A percentile compares a stretch with the other conserved stretches of the same genome.
These are phyloP conservation scores for Sequoiadendron giganteum DNA, from an alignment of 75 land plant genomes.

Conservation along the genomic window DNA sequence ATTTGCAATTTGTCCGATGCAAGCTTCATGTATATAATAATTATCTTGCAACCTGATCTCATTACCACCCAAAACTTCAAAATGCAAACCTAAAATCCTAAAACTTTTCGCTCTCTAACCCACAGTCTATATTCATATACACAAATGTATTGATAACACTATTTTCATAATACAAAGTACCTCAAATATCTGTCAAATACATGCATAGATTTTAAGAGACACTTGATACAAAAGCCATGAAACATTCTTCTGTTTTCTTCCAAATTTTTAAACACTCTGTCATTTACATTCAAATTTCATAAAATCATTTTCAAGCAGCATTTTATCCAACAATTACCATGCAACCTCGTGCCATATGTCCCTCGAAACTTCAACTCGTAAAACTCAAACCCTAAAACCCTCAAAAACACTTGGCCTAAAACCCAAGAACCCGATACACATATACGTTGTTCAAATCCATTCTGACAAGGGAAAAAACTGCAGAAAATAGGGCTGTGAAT, in stretches of 20 bases:
- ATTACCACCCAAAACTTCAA: too few species aligned
- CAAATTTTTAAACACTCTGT: background rate
- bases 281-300: background rate
- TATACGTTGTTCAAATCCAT: background rate
- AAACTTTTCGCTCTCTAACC: too few species aligned
- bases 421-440: background rate
- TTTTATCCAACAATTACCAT: background rate
- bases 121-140: too few species aligned
- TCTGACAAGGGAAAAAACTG: too few species aligned
- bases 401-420: background rate
- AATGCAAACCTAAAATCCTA: too few species aligned
- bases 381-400: background rate
- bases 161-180: background rate
- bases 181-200: too few species aligned
- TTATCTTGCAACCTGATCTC: too few species aligned
- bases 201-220: background rate
- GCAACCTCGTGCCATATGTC: background rate
- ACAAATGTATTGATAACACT: background rate
- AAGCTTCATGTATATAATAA: too few species aligned
- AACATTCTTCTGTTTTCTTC: background rate
- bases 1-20: too few species aligned
- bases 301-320: background rate
- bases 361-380: background rate
- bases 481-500: background rate
- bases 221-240: background rate